phyloP scores from a whole-genome alignment of 768 basidiomycete species.

The Mycena belliarum region DNA sequence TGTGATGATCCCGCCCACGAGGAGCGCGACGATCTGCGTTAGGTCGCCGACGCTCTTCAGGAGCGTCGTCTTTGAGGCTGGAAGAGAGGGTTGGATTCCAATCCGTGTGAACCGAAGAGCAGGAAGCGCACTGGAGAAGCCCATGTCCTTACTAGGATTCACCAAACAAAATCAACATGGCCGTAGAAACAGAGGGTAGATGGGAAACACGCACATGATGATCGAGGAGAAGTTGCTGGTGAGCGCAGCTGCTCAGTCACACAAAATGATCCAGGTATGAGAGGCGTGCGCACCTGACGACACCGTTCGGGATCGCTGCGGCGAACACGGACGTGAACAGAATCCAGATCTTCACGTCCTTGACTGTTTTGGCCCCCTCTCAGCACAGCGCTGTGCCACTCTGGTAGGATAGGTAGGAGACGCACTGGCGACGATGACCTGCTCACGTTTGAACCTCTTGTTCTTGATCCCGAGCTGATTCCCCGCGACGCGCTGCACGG shows the following conservation, averaged over 20 bases:
- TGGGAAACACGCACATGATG: conserved; percentile 17
- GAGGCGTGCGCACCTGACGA: conserved; percentile 5
- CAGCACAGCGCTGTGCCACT: no score
- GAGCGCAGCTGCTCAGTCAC: background rate
- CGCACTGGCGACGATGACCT: conserved; percentile 16
- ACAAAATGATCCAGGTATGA: background rate
- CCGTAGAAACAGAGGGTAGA: background rate
- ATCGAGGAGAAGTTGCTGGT: conserved; percentile 22
- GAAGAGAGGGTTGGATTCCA: background rate
- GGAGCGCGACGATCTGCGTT: conserved; percentile 22
- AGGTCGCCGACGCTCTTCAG: conserved; percentile 26
- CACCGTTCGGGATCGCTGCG: conserved; percentile 25
- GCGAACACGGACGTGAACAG: conserved; percentile 23
- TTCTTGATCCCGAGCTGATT: conserved; percentile 30
- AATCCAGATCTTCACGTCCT: conserved; percentile 23
- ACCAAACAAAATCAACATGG: background rate
- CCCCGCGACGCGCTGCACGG: conserved; percentile 24
- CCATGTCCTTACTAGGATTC: conserved; percentile 18
- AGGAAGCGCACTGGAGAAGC: conserved; percentile 17
- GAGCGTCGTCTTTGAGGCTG: conserved; percentile 21
- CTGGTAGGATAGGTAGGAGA: no score
- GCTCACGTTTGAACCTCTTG: conserved; percentile 23
- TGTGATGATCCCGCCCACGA: conserved; percentile 22
- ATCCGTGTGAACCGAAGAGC: background rate
- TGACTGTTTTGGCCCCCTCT: no score